These are phyloP conservation scores for Tothia fuscella DNA, from an alignment of 2,329 filamentous ascomycete species.

Conservation along the genomic window DNA sequence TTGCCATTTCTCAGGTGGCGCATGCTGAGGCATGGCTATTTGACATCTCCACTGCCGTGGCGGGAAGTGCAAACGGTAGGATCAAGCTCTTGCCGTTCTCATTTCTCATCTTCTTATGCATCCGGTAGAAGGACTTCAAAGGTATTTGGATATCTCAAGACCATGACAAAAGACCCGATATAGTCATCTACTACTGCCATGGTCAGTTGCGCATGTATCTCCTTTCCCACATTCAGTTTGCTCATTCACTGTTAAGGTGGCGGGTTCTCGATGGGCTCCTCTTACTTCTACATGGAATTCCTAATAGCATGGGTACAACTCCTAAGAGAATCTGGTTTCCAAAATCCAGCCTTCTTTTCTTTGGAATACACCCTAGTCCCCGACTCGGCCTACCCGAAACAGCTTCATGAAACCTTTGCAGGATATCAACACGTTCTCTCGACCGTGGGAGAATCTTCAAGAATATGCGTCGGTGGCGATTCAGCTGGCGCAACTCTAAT, in stretches of 20 bases:
- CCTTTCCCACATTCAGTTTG: too few relatives aligned
- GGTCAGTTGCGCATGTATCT: too few relatives aligned
- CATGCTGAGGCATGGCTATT: constrained; percentile 59
- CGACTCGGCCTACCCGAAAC: constrained; percentile 59
- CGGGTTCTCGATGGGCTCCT: constrained; percentile 72
- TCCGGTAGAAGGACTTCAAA: constrained; percentile 32
- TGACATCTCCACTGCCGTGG: constrained; percentile 52
- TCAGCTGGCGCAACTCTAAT: constrained; percentile 67
- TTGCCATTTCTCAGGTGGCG: constrained; percentile 65
- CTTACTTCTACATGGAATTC: constrained; percentile 78
- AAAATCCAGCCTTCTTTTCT: constrained; percentile 66
- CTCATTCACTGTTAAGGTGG: too few relatives aligned
- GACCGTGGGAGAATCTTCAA: constrained; percentile 44
- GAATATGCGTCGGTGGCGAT: constrained; percentile 63
- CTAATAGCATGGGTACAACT: constrained; percentile 59
- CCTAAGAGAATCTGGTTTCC: constrained; percentile 52
- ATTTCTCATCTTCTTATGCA: constrained; percentile 12
- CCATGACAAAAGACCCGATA: constrained; percentile 49
- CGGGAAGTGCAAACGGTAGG: constrained; percentile 23
- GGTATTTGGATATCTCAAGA: constrained; percentile 62
- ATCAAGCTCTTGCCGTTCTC: not conserved
- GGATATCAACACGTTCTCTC: constrained; percentile 60
- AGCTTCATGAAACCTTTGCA: constrained; percentile 56
- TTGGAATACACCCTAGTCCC: constrained; percentile 74
- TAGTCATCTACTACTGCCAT: constrained; percentile 74